Base-by-base conservation (phyloP, 768 basidiomycete species). In the Sporobolomyces roseus region DNA sequence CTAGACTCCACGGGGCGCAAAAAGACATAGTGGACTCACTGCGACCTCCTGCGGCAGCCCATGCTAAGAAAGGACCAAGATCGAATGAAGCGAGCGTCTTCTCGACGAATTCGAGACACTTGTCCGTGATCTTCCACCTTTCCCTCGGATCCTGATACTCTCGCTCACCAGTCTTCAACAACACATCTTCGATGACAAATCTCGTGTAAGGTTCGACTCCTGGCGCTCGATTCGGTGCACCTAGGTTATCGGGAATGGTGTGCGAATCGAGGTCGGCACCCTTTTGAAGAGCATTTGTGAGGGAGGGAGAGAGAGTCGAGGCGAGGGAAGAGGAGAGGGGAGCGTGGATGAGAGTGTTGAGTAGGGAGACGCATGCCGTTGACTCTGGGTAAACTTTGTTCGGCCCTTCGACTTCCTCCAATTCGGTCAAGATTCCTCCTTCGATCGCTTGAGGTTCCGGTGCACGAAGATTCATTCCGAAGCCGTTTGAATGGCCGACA, bases 151-250 rank as follows among this genome's bases (percentile, higher is more conserved):
- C 83, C 4, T 84, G 81, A 75, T 88, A 97, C 67, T 89, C 91
- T 51, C 93, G 83, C 51, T 81, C 83, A 19, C 85, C 82, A 49
- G 90, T 87, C 59, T 87, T 86, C 36, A 87, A 83, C 71, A 97
- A 89, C 4, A 98, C 90, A 53, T 88, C 89, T 74, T 97, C 92
- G 68, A 94, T 80, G 62, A 93, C 88, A 76, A 94, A 97, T n/a
- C 83, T 80, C 16, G 87, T 82, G 78, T 89, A 94, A 0, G 92
- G 91, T 0, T 82, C 85, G 62, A 93, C 85, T 1, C 92, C 92
- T 1, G 71, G 65, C 21, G 68, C 48, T 27, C 92, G 85, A 72
- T 91, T 88, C 10, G 88, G 87, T 52, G 88, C 86, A 0, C 92
- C 92, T 7, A 93, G 80, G 48, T 81, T 81, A 64, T 93, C 88